Evolutionary conservation across 768 basidiomycete species (phyloP).

Genomic region (Mycena metata): DNA sequence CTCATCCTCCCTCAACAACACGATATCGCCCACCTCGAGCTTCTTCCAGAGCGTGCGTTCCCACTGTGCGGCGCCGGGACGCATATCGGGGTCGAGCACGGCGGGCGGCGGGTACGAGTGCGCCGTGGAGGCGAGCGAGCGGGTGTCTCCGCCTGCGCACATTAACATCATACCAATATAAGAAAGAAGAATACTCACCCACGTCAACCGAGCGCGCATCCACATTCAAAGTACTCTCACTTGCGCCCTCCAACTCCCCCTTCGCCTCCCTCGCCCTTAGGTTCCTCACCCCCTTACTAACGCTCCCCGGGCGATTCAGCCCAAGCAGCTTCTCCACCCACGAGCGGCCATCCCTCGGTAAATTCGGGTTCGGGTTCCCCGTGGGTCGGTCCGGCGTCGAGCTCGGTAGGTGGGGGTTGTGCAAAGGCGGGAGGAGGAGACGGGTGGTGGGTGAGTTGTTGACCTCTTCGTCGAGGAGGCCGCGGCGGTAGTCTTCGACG

Average conservation of each 20-base stretch:
- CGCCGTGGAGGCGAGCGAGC: constrained; percentile 37
- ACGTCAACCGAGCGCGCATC: constrained; percentile 46
- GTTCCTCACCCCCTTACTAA: constrained; percentile 88
- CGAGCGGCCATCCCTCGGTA: constrained; percentile 79
- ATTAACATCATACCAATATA: too few relatives aligned
- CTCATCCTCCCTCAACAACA: constrained; percentile 91
- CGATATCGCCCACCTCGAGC: constrained; percentile 96
- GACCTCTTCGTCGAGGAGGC: constrained; percentile 89
- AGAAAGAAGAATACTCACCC: too few relatives aligned
- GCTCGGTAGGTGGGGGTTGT: too few relatives aligned
- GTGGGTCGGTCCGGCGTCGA: too few relatives aligned
- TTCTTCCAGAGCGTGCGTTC: constrained; percentile 99
- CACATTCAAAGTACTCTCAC: constrained; percentile 70
- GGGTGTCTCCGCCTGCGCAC: too few relatives aligned
- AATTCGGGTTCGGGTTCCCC: constrained; percentile 78
- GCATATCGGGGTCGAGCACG: constrained; percentile 86
- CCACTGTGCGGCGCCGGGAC: constrained; percentile 80
- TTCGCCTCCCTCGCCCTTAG: constrained; percentile 84
- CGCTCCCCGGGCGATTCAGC: constrained; percentile 76
- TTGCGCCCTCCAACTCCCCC: constrained; percentile 66
- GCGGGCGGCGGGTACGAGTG: constrained; percentile 71
- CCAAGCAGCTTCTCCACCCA: constrained; percentile 84
- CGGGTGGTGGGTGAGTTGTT: constrained; percentile 95
- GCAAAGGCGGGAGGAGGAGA: constrained; percentile 65
- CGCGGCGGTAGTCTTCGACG: constrained; percentile 95